A percentile compares a stretch with the other conserved stretches of the same genome.
phyloP scores from a whole-genome alignment of 768 basidiomycete genomes.

The Lactarius hatsudake region DNA sequence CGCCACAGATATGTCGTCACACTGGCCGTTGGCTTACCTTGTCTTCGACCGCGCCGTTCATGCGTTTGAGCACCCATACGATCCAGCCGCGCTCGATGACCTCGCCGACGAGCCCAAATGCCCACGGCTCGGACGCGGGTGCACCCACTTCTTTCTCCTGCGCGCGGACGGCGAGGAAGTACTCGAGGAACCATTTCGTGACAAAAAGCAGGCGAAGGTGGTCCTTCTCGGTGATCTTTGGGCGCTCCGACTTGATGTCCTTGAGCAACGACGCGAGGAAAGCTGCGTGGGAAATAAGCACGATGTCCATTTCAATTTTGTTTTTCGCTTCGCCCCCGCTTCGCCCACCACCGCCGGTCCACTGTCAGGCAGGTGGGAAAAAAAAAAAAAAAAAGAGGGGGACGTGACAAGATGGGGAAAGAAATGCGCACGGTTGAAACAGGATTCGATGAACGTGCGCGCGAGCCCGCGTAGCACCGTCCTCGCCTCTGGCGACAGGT shows the following conservation, averaged over 20 bases:
- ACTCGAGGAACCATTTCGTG: slow-evolving; percentile 89
- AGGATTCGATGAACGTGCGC: slow-evolving; percentile 69
- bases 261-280: slow-evolving; percentile 83
- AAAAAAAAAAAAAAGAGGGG: neutral
- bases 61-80: slow-evolving; percentile 84
- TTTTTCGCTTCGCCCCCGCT: too few relatives aligned
- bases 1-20: too few relatives aligned
- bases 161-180: slow-evolving; percentile 61
- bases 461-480: slow-evolving; percentile 66
- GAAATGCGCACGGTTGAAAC: slow-evolving; percentile 78
- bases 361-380: neutral
- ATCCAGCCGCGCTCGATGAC: slow-evolving; percentile 87
- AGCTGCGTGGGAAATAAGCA: slow-evolving; percentile 43
- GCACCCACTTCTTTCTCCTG: slow-evolving; percentile 40
- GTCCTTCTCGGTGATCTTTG: slow-evolving; percentile 93
- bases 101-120: slow-evolving; percentile 75
- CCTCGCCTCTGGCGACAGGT: slow-evolving; percentile 62
- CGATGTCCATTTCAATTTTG: neutral
- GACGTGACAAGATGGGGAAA: slow-evolving; percentile 12
- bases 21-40: slow-evolving; percentile 50
- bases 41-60: slow-evolving; percentile 87
- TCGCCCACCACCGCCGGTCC: neutral
- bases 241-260: slow-evolving; percentile 89
- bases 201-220: slow-evolving; percentile 85
- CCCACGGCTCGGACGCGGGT: slow-evolving; percentile 49